Conservation (phyloP, 352 stramenopile genomes). For the Poterioochromonas sp. region DNA sequence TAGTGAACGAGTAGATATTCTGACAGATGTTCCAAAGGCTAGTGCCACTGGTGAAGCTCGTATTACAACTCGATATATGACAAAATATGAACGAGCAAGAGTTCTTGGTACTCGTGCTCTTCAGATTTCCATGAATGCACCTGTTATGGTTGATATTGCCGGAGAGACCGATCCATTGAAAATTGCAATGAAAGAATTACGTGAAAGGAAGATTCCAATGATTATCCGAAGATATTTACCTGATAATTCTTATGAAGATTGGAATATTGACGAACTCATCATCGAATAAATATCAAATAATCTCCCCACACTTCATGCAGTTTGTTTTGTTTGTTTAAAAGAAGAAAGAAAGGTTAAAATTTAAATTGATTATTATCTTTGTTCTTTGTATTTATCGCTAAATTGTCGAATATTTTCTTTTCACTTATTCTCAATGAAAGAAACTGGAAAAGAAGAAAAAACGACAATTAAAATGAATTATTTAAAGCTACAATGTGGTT, state of each 20-base stretch:
- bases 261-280: slow-evolving; percentile 97
- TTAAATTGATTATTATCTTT: slow-evolving; percentile 78
- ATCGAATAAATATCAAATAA: slow-evolving; percentile 93
- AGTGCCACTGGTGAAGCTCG: slow-evolving; percentile 41
- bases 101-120: slow-evolving; percentile 94
- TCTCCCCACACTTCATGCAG: slow-evolving; percentile 36
- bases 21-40: not conserved
- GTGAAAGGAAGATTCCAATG: slow-evolving; percentile 87
- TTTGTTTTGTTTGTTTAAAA: not conserved
- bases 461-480: too few relatives aligned
- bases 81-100: slow-evolving; percentile 96
- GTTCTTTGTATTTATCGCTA: too few relatives aligned
- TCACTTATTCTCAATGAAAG: too few relatives aligned
- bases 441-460: too few relatives aligned
- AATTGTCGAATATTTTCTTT: too few relatives aligned
- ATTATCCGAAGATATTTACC: slow-evolving; percentile 97
- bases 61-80: slow-evolving; percentile 97
- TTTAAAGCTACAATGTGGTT: too few relatives aligned
- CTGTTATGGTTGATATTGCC: slow-evolving; percentile 72
- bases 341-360: slow-evolving; percentile 66
- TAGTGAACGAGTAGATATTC: too few relatives aligned
- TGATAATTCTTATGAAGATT: slow-evolving; percentile 98
- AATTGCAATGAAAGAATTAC: slow-evolving; percentile 98
- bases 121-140: slow-evolving; percentile 97
- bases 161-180: slow-evolving; percentile 97